Evolutionary conservation across 768 basidiomycete species (phyloP).

Genomic region (Tulasnella sp.): DNA sequence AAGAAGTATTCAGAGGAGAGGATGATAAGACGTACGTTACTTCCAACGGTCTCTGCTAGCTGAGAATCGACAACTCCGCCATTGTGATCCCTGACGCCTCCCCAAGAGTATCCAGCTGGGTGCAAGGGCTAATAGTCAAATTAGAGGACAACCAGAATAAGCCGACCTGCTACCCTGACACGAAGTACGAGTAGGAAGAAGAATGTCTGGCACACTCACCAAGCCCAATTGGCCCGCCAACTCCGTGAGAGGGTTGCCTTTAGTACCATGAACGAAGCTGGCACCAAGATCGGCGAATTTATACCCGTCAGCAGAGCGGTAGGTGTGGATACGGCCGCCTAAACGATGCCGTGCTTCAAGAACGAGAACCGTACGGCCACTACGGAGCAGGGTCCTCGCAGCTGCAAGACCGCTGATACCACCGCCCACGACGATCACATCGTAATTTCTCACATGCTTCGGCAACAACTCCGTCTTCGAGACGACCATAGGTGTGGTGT

Average conservation of each 20-base stretch:
- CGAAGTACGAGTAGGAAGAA: too few species aligned
- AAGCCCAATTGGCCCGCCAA: not conserved
- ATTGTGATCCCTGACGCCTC: not conserved
- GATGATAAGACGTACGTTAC: not conserved
- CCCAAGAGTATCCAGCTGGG: too few species aligned
- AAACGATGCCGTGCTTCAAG: slow-evolving; percentile 14
- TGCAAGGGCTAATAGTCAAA: too few species aligned
- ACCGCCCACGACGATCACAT: slow-evolving; percentile 14
- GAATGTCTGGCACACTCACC: too few species aligned
- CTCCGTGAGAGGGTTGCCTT: slow-evolving; percentile 10
- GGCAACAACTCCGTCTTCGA: too few species aligned
- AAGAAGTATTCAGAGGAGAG: too few species aligned
- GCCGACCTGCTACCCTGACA: too few species aligned
- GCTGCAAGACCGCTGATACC: slow-evolving; percentile 15
- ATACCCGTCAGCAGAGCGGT: not conserved
- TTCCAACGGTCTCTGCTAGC: not conserved
- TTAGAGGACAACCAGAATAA: too few species aligned
- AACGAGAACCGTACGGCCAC: slow-evolving; percentile 6
- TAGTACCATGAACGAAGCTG: slow-evolving; percentile 14
- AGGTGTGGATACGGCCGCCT: slow-evolving; percentile 11
- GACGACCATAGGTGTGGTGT: too few species aligned
- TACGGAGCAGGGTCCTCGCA: not conserved
- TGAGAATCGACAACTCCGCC: not conserved
- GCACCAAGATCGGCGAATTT: slow-evolving; percentile 8
- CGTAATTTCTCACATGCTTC: not conserved